Evolutionary conservation across 805 yeast species (phyloP), one percentile per base, ranked within the genome.

Genomic region (Spathaspora gorwiae): DNA sequence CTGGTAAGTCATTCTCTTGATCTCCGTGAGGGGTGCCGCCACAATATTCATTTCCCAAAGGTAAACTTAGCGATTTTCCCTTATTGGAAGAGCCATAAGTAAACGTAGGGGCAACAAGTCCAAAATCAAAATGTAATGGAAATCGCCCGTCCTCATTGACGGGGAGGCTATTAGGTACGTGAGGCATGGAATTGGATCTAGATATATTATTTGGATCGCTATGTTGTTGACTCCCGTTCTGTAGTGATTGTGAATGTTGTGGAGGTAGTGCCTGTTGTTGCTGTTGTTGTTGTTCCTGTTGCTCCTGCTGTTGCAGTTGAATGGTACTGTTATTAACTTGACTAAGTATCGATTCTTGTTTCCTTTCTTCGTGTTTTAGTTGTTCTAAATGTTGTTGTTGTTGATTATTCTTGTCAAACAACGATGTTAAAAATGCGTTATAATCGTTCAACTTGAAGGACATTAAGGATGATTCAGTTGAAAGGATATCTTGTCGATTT

Each of bases 391-490:
- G 32, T 32, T 39, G 29, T 26, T 39, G 40, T 8, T 38, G 40
- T 38, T 38, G 41, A 27, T 48, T 49, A 32, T 52, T 53, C 42
- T 55, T 58, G 14, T 60, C 66, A 38, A 49, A 57, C 34, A 62
- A 44, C 0, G 66, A 57, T 5, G 56, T 50, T 42, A 62, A 48
- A 43, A 56, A 64, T 4, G 62, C 58, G 46, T 60, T 57, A 43
- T 62, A 62, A 44, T 62, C 67, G 47, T 63, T 59, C 39, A 62
- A 33, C 39, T 51, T 57, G 41, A 56, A 62, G 26, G 66, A 51
- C 68, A 64, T 64, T 24, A 24, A 35, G 32, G 19, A 35, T 34
- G 15, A 35, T 19, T 35, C 10, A 19, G 24, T 19, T n/a, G 2
- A 5, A 30, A 30, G n/a, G n/a, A 30, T 19, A 19, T 19, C 5